These are phyloP conservation scores for Pterocarpus macrocarpus DNA, from an alignment of 306 rosid genomes.

Conservation along the genomic window DNA sequence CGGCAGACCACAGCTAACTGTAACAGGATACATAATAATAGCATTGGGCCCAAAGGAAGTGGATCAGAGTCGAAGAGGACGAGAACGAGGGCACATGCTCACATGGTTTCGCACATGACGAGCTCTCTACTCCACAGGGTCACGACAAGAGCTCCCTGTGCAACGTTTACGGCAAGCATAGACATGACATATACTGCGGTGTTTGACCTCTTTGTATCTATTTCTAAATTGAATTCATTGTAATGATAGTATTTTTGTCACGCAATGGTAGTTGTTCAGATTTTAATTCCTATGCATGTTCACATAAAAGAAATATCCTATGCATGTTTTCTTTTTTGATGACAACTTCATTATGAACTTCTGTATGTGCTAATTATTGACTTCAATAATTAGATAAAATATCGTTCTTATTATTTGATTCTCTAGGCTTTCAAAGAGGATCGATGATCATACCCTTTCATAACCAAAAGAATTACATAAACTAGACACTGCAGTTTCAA, in stretches of 20 bases:
- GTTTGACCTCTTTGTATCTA: slow-evolving; percentile 45
- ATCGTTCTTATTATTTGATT: slow-evolving; percentile 23
- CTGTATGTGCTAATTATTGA: slow-evolving; percentile 23
- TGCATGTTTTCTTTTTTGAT: slow-evolving; percentile 6
- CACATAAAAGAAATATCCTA: background rate
- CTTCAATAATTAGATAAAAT: slow-evolving; percentile 45
- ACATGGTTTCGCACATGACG: slow-evolving; percentile 85
- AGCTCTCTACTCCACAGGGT: slow-evolving; percentile 38
- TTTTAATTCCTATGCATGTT: slow-evolving; percentile 10
- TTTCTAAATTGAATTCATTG: slow-evolving; percentile 1
- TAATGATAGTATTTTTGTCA: slow-evolving; percentile 39
- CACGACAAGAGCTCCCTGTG: slow-evolving; percentile 54
- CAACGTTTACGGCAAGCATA: slow-evolving; percentile 39
- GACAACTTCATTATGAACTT: slow-evolving; percentile 43
- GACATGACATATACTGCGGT: slow-evolving; percentile 39
- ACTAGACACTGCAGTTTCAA: slow-evolving; percentile 23
- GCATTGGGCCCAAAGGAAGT: slow-evolving; percentile 54
- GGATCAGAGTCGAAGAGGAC: slow-evolving; percentile 51
- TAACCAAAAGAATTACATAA: slow-evolving; percentile 2
- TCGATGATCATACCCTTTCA: background rate
- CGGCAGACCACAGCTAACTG: slow-evolving; percentile 21
- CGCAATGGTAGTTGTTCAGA: slow-evolving; percentile 30
- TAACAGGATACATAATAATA: background rate
- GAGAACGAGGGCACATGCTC: slow-evolving; percentile 68
- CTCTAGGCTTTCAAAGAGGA: background rate